A percentile compares a stretch with the other conserved stretches of the same genome.
These are phyloP conservation scores for Lantana camara DNA, from an alignment of 257 asterid species.

Conservation along the genomic window DNA sequence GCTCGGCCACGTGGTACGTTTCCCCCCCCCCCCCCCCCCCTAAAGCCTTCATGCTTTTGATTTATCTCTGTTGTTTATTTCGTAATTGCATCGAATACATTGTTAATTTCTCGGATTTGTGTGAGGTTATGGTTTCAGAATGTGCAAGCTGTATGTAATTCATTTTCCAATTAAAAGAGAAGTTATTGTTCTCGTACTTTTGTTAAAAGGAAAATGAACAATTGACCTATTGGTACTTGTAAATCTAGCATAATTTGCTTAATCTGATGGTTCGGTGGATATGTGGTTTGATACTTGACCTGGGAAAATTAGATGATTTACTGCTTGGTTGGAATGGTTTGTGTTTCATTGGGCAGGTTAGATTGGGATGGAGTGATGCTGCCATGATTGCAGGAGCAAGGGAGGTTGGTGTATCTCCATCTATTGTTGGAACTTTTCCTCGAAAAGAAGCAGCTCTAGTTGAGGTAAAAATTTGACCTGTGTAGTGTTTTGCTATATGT, in stretches of 20 bases:
- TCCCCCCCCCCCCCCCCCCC: conserved; percentile 15
- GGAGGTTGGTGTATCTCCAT: conserved; percentile 86
- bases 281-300: neutral
- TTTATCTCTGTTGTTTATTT: neutral
- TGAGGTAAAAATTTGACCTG: conserved; percentile 54
- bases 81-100: neutral
- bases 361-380: conserved; percentile 87
- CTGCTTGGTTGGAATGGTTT: conserved; percentile 27
- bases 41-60: too few species aligned
- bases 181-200: conserved; percentile 1
- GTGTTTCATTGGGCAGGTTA: conserved; percentile 50
- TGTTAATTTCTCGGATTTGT: neutral
- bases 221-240: neutral
- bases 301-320: conserved; percentile 14
- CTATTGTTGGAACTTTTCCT: conserved; percentile 87
- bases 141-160: neutral
- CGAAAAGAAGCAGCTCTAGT: conserved; percentile 93
- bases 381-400: conserved; percentile 94
- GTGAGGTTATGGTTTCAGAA: neutral
- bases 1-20: conserved; percentile 71
- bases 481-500: conserved; percentile 5
- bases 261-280: conserved; percentile 7
- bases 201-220: neutral
- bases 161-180: neutral
- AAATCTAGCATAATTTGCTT: neutral